Evolutionary conservation across 2,329 filamentous ascomycete genomes (phyloP).

Genomic region (Fusarium anthophilum): DNA sequence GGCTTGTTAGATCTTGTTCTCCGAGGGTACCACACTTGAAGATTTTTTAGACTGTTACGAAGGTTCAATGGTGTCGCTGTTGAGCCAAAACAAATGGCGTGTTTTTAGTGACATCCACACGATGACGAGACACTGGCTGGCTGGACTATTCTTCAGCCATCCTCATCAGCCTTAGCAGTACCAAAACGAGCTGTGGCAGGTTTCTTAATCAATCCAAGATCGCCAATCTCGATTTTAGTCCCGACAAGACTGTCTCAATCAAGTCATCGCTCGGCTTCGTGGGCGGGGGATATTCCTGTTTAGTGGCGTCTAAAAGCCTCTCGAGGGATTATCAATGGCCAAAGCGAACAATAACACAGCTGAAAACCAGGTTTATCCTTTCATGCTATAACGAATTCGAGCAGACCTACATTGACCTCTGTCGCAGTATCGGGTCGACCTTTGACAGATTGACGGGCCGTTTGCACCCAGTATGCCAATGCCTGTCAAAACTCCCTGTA

Average conservation of each 20-base stretch:
- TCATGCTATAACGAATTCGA: constrained; percentile 11
- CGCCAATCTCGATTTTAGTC: constrained; percentile 39
- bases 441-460: constrained; percentile 4
- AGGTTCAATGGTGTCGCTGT: background rate
- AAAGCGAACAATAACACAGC: constrained; percentile 2
- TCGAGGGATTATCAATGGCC: constrained; percentile 9
- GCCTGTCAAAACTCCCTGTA: constrained; percentile 1
- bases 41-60: background rate
- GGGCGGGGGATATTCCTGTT: constrained; percentile 31
- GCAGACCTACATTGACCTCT: constrained; percentile 14
- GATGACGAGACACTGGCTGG: constrained; percentile 23
- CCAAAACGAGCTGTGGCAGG: constrained; percentile 13
- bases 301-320: constrained; percentile 18
- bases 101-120: constrained; percentile 31
- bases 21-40: constrained; percentile 18
- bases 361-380: constrained; percentile 14
- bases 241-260: constrained; percentile 24
- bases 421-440: background rate
- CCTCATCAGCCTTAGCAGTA: constrained; percentile 18
- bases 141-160: constrained; percentile 10
- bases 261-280: constrained; percentile 19
- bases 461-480: background rate
- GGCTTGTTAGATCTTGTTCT: background rate
- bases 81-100: constrained; percentile 10
- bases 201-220: constrained; percentile 28